These are phyloP conservation scores for Neofusicoccum cordaticola DNA, from an alignment of 2,329 filamentous ascomycete species.

Conservation along the genomic window DNA sequence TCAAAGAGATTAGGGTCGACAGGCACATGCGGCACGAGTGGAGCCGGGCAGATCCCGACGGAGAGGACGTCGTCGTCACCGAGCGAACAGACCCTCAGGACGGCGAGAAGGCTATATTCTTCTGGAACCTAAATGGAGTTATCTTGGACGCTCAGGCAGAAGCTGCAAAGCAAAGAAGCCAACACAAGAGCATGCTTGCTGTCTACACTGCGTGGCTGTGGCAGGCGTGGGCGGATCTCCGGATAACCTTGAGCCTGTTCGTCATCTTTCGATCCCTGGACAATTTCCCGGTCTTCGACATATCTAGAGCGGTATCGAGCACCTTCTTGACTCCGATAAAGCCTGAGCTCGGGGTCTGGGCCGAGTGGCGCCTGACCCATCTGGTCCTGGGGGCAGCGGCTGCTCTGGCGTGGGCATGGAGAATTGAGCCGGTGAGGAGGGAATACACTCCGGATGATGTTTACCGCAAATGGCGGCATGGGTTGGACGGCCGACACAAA, in stretches of 20 bases:
- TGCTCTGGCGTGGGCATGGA: background rate
- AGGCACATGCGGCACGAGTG: conserved; percentile 47
- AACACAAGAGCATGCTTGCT: background rate
- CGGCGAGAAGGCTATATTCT: conserved; percentile 48
- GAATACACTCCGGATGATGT: background rate
- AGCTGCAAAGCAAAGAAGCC: background rate
- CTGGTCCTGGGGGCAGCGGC: background rate
- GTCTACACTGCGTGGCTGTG: background rate
- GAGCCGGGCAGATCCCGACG: conserved; percentile 37
- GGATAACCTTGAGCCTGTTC: conserved; percentile 26
- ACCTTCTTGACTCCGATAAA: no score
- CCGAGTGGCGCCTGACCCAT: background rate
- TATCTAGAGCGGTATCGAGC: background rate
- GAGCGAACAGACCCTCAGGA: conserved; percentile 50
- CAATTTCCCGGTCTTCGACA: conserved; percentile 31
- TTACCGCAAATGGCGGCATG: background rate
- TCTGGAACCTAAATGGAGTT: conserved; percentile 50
- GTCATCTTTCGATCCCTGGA: conserved; percentile 30
- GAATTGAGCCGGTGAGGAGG: background rate
- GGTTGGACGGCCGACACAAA: background rate
- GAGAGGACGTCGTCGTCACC: conserved; percentile 41
- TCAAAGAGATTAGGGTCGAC: conserved; percentile 35
- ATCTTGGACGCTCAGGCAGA: conserved; percentile 28
- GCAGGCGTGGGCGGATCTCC: conserved; percentile 13
- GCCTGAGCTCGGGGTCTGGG: background rate